Base-by-base conservation (phyloP, 805 yeast species). In the Barnettozyma wickerhamii region DNA sequence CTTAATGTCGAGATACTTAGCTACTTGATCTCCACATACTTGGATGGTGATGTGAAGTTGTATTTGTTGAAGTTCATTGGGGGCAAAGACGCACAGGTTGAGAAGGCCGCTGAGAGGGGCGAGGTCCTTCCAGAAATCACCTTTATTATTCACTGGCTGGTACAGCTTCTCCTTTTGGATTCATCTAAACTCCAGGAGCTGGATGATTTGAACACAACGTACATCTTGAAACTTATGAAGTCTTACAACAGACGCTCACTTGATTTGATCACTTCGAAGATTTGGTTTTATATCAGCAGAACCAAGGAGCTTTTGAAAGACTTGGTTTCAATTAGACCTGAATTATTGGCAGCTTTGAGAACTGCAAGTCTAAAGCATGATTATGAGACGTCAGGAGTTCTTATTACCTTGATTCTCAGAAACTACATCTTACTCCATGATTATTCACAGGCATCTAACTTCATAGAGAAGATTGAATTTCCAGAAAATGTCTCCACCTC, bases 321-420 rank as follows among this genome's bases (percentile, higher is more conserved):
- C 50, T 65, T 77, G 44, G 66, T 71, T 37, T 62, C 75, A n/a
- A 68, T 86, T 39, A 77, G 95, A 59, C 75, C 87, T 6, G 78
- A 74, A 30, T 71, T 91, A 59, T 75, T 88, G 61, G 65, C 72
- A 18, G 87, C 84, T 10, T 71, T 93, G 54, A 80, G 96, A 65
- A 83, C 93, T 5, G 89, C 97, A 4, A 80, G 95, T 15, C 74
- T 93, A 50, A 82, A 96, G 54, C 96, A 91, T 58, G 97, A 93
- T 60, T 74, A 75, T 42, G 99, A 93, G 64, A 88, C 96, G 1
- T 84, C 84, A 43, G 96, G 96, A 5, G 79, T 87, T 49, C 69
- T 90, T 40, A 83, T 88, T 41, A 88, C 95, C n/a, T 70, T 89
- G 49, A 72, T 91, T 48, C 69, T 93, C 58, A 82, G 98, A 64